Percentiles rank a stretch among this genome's conserved stretches.
These are phyloP conservation scores for Theobroma cacao DNA, from an alignment of 345 rosid species.

Conservation along the genomic window DNA sequence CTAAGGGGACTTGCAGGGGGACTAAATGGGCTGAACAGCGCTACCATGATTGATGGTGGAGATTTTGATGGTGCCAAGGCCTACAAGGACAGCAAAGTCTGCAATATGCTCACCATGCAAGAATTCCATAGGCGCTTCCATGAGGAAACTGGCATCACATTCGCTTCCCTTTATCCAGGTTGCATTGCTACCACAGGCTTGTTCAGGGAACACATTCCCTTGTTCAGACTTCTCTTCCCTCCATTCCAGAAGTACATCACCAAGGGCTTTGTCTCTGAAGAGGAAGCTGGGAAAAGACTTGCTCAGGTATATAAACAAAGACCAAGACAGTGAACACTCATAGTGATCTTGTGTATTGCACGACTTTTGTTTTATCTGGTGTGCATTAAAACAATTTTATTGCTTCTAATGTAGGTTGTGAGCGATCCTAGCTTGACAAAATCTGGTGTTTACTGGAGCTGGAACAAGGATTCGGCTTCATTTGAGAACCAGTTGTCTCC, in stretches of 20 bases:
- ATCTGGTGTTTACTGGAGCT: constrained; percentile 97
- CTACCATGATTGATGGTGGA: constrained; percentile 94
- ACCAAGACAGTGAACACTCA: background rate
- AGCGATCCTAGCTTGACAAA: constrained; percentile 84
- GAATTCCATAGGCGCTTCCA: constrained; percentile 94
- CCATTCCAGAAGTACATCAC: constrained; percentile 98
- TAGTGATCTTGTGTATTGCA: background rate
- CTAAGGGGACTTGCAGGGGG: constrained; percentile 89
- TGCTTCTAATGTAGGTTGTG: constrained; percentile 54
- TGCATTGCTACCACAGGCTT: constrained; percentile 97
- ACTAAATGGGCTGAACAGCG: constrained; percentile 63
- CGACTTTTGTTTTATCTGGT: background rate
- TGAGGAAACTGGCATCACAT: constrained; percentile 79
- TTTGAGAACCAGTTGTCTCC: constrained; percentile 91
- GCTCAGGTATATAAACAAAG: constrained; percentile 68
- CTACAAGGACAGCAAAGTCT: constrained; percentile 97
- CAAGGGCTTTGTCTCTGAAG: constrained; percentile 92
- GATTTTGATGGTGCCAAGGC: constrained; percentile 95
- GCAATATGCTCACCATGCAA: constrained; percentile 97
- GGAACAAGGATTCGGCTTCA: constrained; percentile 94
- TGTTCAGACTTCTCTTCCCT: constrained; percentile 87
- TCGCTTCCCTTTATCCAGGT: constrained; percentile 94
- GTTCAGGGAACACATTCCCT: constrained; percentile 93
- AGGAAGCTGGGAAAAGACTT: constrained; percentile 88
- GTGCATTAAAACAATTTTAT: background rate